These are phyloP conservation scores for Trypanosoma scelopori DNA, from an alignment of 208 protist species.

Conservation along the genomic window DNA sequence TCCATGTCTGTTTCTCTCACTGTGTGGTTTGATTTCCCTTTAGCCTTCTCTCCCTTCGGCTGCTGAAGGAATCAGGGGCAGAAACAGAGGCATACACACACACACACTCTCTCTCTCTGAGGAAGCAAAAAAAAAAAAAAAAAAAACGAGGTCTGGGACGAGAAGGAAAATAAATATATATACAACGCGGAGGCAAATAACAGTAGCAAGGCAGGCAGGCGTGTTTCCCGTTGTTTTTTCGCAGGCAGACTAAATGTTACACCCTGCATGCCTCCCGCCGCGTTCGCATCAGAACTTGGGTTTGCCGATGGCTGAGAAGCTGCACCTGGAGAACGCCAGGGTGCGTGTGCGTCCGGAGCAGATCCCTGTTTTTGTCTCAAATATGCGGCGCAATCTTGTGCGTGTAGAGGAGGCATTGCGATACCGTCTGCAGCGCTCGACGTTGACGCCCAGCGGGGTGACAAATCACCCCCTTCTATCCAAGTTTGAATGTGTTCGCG, in stretches of 20 bases:
- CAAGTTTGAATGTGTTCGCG: conserved; percentile 55
- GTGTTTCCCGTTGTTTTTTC: conserved; percentile 1
- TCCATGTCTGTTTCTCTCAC: too few species aligned
- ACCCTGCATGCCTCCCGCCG: conserved; percentile 20
- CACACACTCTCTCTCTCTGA: too few species aligned
- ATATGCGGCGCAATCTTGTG: conserved; percentile 36
- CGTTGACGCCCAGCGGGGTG: neutral
- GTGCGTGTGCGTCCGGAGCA: conserved; percentile 22
- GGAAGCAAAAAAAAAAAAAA: conserved; percentile 14
- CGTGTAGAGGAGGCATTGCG: conserved; percentile 40
- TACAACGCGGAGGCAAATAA: too few species aligned
- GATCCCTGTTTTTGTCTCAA: conserved; percentile 29
- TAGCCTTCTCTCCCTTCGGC: conserved; percentile 12
- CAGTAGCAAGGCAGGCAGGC: too few species aligned
- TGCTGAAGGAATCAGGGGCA: neutral
- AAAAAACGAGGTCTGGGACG: neutral
- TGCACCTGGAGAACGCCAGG: conserved; percentile 22
- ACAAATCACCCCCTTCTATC: conserved; percentile 31
- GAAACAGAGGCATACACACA: neutral
- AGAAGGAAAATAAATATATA: neutral
- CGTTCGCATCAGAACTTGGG: conserved; percentile 23
- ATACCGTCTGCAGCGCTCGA: conserved; percentile 40
- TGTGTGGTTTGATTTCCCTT: too few species aligned
- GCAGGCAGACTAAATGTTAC: conserved; percentile 2
- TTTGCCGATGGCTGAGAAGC: conserved; percentile 23